These are phyloP conservation scores for Lachnellula arida DNA, from an alignment of 2,329 filamentous ascomycete genomes.

Conservation along the genomic window DNA sequence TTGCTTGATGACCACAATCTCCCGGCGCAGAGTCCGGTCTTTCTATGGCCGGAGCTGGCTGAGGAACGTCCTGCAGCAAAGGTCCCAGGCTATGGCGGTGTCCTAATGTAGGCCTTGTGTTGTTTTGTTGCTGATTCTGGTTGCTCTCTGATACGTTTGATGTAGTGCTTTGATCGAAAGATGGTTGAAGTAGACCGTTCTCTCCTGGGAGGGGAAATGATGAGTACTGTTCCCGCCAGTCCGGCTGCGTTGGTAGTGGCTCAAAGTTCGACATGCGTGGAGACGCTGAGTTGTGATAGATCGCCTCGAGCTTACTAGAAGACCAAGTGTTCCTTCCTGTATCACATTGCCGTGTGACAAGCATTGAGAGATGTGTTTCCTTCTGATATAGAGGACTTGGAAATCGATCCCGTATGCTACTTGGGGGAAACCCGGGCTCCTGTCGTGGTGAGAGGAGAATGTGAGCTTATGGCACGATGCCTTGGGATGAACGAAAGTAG, in stretches of 20 bases:
- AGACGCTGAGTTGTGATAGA: slow-evolving; percentile 31
- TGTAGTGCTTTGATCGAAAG: slow-evolving; percentile 25
- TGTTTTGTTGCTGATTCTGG: slow-evolving; percentile 15
- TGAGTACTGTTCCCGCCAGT: slow-evolving; percentile 35
- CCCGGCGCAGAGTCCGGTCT: slow-evolving; percentile 30
- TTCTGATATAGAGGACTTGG: slow-evolving; percentile 19
- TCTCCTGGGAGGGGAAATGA: slow-evolving; percentile 29
- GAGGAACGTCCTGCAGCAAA: slow-evolving; percentile 21
- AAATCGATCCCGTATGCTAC: slow-evolving; percentile 9
- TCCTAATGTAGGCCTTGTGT: slow-evolving; percentile 24
- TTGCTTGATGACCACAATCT: slow-evolving; percentile 23
- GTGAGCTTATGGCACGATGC: slow-evolving; percentile 16
- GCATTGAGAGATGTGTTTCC: slow-evolving; percentile 31
- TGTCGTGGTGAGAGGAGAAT: slow-evolving; percentile 3
- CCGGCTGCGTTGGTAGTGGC: slow-evolving; percentile 31
- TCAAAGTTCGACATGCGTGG: slow-evolving; percentile 37
- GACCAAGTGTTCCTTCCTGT: slow-evolving; percentile 35
- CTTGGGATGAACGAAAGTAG: slow-evolving; percentile 30
- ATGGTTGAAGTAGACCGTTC: slow-evolving; percentile 23
- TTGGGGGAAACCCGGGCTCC: slow-evolving; percentile 1
- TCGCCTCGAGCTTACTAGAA: slow-evolving; percentile 33
- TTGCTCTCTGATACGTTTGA: slow-evolving; percentile 22
- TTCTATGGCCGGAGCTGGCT: slow-evolving; percentile 23
- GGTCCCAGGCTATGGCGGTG: slow-evolving; percentile 30
- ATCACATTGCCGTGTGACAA: slow-evolving; percentile 35